A percentile compares a stretch with the other conserved stretches of the same genome.
Evolutionary conservation across 164 flowering plant species (phyloP).

Genomic region (Pachysandra terminalis): DNA sequence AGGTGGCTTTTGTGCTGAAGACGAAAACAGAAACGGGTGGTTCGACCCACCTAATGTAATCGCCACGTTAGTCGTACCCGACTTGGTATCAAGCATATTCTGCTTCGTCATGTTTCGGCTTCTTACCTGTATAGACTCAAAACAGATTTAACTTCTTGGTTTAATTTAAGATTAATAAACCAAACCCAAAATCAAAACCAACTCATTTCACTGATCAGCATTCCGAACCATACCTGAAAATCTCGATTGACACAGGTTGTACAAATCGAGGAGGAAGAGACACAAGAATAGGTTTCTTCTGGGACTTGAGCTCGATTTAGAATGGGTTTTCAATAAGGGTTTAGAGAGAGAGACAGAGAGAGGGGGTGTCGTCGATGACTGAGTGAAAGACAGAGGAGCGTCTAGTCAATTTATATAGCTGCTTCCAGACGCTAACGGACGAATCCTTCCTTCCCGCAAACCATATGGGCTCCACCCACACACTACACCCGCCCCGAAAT

Average conservation of each 20-base stretch:
- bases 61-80: constrained; percentile 26
- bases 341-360: not conserved
- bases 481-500: constrained; percentile 12
- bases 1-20: constrained; percentile 35
- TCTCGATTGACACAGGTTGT: too few species aligned
- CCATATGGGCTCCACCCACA: not conserved
- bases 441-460: constrained; percentile 1
- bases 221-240: too few species aligned
- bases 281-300: not conserved
- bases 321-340: not conserved
- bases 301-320: too few species aligned
- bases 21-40: constrained; percentile 27
- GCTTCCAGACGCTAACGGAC: constrained; percentile 16
- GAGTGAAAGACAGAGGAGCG: constrained; percentile 3
- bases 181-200: not conserved
- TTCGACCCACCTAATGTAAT: constrained; percentile 28
- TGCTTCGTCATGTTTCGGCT: constrained; percentile 63
- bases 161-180: too few species aligned
- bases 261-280: not conserved
- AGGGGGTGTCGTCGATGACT: not conserved
- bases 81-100: constrained; percentile 39
- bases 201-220: not conserved
- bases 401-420: constrained; percentile 24
- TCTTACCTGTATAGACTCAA: too few species aligned
- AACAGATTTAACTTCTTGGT: too few species aligned